Evolutionary conservation across 176 grass and related monocot species (phyloP).

Genomic region (Musa acuminata): DNA sequence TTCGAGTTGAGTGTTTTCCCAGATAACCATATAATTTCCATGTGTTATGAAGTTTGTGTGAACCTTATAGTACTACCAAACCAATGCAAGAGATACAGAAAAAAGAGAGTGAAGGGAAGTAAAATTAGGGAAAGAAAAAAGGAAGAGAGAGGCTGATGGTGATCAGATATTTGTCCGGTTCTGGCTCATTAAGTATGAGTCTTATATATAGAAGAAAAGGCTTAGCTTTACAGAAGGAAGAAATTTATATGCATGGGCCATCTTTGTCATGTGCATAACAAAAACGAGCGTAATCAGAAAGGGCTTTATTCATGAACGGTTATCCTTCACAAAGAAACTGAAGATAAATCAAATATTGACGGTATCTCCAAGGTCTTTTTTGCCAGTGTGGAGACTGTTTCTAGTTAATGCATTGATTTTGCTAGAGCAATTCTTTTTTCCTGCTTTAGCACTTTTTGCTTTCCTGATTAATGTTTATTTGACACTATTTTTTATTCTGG

Average conservation of each 20-base stretch:
- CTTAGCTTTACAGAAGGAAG: neutral
- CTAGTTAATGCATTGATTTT: neutral
- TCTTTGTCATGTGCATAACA: neutral
- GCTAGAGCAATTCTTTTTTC: neutral
- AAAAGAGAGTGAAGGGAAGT: neutral
- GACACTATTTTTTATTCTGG: neutral
- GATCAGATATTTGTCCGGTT: too few species aligned
- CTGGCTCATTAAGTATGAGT: neutral
- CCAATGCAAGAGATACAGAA: neutral
- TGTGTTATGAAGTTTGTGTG: neutral
- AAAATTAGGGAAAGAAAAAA: neutral
- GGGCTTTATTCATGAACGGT: too few species aligned
- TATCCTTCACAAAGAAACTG: too few species aligned
- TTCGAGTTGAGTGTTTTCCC: neutral
- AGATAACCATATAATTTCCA: neutral
- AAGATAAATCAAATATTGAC: too few species aligned
- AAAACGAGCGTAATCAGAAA: too few species aligned
- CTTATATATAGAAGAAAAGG: neutral
- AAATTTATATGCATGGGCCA: neutral
- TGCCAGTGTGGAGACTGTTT: neutral
- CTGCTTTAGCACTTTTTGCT: neutral
- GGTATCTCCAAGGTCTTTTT: too few species aligned
- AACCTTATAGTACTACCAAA: neutral
- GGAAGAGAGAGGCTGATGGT: neutral
- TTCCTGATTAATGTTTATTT: neutral